phyloP scores from a whole-genome alignment of 805 yeast genomes.

The Priceomyces fermenticarens region DNA sequence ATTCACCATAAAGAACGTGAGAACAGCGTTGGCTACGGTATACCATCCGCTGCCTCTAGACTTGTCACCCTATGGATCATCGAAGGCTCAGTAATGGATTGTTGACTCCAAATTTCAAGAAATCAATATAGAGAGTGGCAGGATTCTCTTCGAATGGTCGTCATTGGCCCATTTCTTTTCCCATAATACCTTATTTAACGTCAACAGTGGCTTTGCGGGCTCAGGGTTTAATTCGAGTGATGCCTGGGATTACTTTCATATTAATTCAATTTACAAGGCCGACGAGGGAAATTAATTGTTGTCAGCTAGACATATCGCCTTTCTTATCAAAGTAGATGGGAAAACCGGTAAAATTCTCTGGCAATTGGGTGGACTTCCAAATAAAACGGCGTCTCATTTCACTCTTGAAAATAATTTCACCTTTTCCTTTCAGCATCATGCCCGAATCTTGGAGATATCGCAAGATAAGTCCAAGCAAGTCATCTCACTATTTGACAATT shows the following conservation, averaged over 20 bases:
- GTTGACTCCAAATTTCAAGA: constrained; percentile 35
- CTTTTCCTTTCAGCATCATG: constrained; percentile 39
- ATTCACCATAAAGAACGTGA: constrained; percentile 28
- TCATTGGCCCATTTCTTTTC: constrained; percentile 33
- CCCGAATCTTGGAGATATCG: constrained; percentile 21
- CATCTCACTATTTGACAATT: constrained; percentile 35
- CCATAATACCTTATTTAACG: constrained; percentile 23
- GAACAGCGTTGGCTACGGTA: constrained; percentile 27
- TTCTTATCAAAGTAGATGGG: constrained; percentile 32
- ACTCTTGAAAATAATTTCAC: constrained; percentile 16
- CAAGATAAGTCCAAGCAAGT: constrained; percentile 21
- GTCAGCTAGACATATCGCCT: constrained; percentile 32
- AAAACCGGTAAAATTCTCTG: constrained; percentile 31
- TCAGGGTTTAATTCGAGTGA: constrained; percentile 27
- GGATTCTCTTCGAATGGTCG: constrained; percentile 32
- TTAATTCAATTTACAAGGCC: constrained; percentile 38
- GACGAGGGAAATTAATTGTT: constrained; percentile 28
- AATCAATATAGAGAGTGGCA: constrained; percentile 31
- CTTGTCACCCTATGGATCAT: constrained; percentile 22
- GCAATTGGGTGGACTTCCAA: constrained; percentile 30
- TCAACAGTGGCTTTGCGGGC: constrained; percentile 29
- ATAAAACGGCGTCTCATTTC: constrained; percentile 14
- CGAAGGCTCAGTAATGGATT: constrained; percentile 28
- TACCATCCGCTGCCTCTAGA: constrained; percentile 31
- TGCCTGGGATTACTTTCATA: constrained; percentile 41